phyloP scores from a whole-genome alignment of 164 flowering plant genomes.

The Magnolia sinica region DNA sequence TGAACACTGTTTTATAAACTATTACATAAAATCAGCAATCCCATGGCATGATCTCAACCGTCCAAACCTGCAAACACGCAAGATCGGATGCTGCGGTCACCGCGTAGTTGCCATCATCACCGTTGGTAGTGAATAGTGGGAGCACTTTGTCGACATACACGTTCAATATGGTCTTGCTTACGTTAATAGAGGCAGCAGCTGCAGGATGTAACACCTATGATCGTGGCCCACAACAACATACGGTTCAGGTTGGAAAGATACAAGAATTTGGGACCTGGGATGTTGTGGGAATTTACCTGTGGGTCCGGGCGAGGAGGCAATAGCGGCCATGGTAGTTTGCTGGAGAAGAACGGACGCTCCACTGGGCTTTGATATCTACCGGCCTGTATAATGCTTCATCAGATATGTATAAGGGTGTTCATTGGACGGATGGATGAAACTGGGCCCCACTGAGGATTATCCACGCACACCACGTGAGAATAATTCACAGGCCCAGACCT shows the following conservation, averaged over 20 bases:
- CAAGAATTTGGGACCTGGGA: neutral
- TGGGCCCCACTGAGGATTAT: neutral
- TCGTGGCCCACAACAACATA: neutral
- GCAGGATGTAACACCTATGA: slow-evolving; percentile 67
- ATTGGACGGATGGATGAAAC: neutral
- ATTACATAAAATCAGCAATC: neutral
- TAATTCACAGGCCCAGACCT: too few species aligned
- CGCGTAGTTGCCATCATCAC: slow-evolving; percentile 81
- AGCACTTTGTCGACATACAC: slow-evolving; percentile 54
- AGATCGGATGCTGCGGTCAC: slow-evolving; percentile 60
- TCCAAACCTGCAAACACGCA: slow-evolving; percentile 69
- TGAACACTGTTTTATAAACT: neutral
- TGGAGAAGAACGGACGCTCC: slow-evolving; percentile 83
- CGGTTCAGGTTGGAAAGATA: neutral
- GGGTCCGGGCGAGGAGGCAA: slow-evolving; percentile 32
- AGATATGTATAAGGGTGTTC: neutral
- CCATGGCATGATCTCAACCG: neutral
- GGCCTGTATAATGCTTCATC: slow-evolving; percentile 27
- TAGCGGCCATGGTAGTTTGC: slow-evolving; percentile 47
- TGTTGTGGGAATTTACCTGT: slow-evolving; percentile 26
- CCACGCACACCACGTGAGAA: too few species aligned
- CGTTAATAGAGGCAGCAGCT: slow-evolving; percentile 53
- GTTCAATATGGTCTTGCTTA: slow-evolving; percentile 64
- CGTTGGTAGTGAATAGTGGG: slow-evolving; percentile 50
- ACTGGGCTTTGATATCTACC: slow-evolving; percentile 79